Evolutionary conservation across 1,139 yeast genomes (phyloP).

Genomic region (Taphrina betulina): DNA sequence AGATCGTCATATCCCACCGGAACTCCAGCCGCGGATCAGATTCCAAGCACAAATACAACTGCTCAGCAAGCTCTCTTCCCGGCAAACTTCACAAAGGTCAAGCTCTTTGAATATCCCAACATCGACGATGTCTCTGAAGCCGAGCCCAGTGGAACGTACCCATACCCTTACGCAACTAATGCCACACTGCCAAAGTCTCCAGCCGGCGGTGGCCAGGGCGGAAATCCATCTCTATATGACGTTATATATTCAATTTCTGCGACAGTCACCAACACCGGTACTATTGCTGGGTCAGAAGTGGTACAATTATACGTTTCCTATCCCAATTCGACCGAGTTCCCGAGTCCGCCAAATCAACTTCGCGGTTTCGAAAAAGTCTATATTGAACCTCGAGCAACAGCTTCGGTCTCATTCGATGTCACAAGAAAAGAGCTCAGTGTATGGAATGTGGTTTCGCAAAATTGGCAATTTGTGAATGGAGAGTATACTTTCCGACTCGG

Average conservation of each 20-base stretch:
- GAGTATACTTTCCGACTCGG: slow-evolving; percentile 56
- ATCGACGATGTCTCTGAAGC: slow-evolving; percentile 31
- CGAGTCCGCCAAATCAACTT: slow-evolving; percentile 49
- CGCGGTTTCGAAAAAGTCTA: slow-evolving; percentile 62
- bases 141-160: slow-evolving; percentile 50
- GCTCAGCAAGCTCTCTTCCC: slow-evolving; percentile 16
- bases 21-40: neutral
- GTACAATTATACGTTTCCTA: slow-evolving; percentile 60
- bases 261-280: slow-evolving; percentile 54
- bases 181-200: slow-evolving; percentile 46
- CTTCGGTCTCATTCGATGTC: slow-evolving; percentile 50
- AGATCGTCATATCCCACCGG: slow-evolving; percentile 4
- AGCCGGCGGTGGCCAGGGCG: slow-evolving; percentile 62
- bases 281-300: slow-evolving; percentile 54
- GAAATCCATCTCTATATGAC: slow-evolving; percentile 51
- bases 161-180: slow-evolving; percentile 51
- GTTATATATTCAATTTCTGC: slow-evolving; percentile 53
- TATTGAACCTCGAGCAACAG: slow-evolving; percentile 50
- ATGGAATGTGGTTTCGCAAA: slow-evolving; percentile 60
- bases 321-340: slow-evolving; percentile 48
- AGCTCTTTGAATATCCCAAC: slow-evolving; percentile 43
- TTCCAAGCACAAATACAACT: slow-evolving; percentile 2
- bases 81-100: slow-evolving; percentile 5
- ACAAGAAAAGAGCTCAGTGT: slow-evolving; percentile 57
- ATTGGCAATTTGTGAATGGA: slow-evolving; percentile 64